Base-by-base conservation (phyloP, 805 yeast genomes). In the Alloascoidea africana region DNA sequence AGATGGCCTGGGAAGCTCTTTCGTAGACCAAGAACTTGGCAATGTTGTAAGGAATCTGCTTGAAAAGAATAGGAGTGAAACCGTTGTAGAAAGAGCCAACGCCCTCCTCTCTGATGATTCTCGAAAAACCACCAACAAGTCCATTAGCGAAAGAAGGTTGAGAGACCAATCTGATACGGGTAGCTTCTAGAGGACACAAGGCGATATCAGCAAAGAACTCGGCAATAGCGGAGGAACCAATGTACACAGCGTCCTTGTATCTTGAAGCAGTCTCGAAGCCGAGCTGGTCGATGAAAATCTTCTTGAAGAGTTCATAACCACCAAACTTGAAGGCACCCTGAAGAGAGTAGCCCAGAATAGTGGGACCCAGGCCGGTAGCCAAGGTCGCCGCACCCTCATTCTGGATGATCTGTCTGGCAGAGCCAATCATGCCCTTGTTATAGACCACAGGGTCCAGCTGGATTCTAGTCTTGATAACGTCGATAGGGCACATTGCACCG, bases 301-400 rank as follows among this genome's bases (percentile, higher is more conserved):
- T 81, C 70, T 81, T 81, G 73, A 81, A 81, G 48, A 81, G 73
- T 68, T 81, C 93, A 68, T 81, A 81, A 69, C 93, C 93, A 67
- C 93, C 93, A 54, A 81, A 81, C 65, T 81, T 81, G 78, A 81
- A 81, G 46, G 89, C 82, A 75, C 93, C 93, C 66, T 81, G 93
- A 58, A 81, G n/a, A n/a, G n/a, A n/a, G n/a, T n/a, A n/a, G n/a
- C n/a, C n/a, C n/a, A n/a, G n/a, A n/a, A n/a, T n/a, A n/a, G n/a
- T n/a, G n/a, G n/a, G n/a, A n/a, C n/a, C n/a, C n/a, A n/a, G n/a
- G n/a, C n/a, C n/a, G n/a, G n/a, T n/a, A n/a, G n/a, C n/a, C n/a
- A n/a, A n/a, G n/a, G n/a, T n/a, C n/a, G n/a, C n/a, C n/a, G n/a
- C n/a, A n/a, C n/a, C n/a, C n/a, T n/a, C n/a, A n/a, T n/a, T n/a